Evolutionary conservation across 2,329 filamentous ascomycete genomes (phyloP).

Genomic region (Metarhizium guizhouense): DNA sequence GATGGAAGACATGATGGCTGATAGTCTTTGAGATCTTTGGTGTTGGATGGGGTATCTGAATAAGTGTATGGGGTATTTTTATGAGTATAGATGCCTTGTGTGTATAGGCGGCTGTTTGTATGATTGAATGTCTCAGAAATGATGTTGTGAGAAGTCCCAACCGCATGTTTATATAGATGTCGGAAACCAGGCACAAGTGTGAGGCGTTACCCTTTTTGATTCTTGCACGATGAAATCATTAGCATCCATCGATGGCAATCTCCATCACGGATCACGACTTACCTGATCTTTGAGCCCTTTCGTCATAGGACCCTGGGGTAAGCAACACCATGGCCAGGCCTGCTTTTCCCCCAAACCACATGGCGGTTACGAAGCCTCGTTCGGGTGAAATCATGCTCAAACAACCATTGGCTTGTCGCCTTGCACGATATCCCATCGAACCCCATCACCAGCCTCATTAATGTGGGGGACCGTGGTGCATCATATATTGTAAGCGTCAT

Average conservation of each 20-base stretch:
- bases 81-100: neutral
- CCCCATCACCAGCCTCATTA: neutral
- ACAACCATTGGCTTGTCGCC: conserved; percentile 1
- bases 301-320: conserved; percentile 3
- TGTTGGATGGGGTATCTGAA: neutral
- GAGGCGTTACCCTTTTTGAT: neutral
- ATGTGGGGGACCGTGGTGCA: conserved; percentile 1
- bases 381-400: neutral
- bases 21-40: neutral
- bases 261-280: neutral
- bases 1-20: conserved; percentile 44
- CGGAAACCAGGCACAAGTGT: neutral
- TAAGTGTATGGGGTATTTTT: too few species aligned
- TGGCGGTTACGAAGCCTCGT: neutral
- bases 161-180: conserved; percentile 5
- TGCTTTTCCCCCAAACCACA: neutral
- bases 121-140: neutral
- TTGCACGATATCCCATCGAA: neutral
- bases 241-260: neutral
- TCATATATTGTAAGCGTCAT: conserved; percentile 5
- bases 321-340: neutral
- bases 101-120: neutral
- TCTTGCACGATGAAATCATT: conserved; percentile 1
- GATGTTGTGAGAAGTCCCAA: neutral
- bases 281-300: neutral